A percentile compares a stretch with the other conserved stretches of the same genome.
Evolutionary conservation across 2,329 filamentous ascomycete genomes (phyloP).

Genomic region (Hypoxylon sp.): DNA sequence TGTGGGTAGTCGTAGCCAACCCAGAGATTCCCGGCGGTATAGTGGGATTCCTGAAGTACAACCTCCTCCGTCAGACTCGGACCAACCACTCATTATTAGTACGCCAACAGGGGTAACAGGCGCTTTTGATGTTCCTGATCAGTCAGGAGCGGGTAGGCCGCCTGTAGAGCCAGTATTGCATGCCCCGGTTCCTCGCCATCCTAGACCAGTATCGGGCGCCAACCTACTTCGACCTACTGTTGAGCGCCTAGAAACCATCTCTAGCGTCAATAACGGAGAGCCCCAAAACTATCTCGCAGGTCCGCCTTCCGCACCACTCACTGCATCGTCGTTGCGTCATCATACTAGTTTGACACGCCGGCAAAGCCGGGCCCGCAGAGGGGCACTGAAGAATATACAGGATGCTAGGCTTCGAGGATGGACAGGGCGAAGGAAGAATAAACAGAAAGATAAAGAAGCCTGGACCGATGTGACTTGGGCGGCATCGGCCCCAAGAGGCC

Average conservation of each 20-base stretch:
- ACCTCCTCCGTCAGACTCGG: slow-evolving; percentile 55
- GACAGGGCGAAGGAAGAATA: slow-evolving; percentile 60
- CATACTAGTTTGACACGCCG: slow-evolving; percentile 62
- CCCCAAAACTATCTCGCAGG: slow-evolving; percentile 25
- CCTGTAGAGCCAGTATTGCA: slow-evolving; percentile 63
- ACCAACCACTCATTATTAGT: slow-evolving; percentile 73
- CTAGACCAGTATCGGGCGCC: slow-evolving; percentile 57
- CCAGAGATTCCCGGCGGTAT: slow-evolving; percentile 46
- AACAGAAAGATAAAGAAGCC: slow-evolving; percentile 59
- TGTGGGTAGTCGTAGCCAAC: slow-evolving; percentile 54
- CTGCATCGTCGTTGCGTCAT: slow-evolving; percentile 57
- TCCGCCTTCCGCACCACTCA: slow-evolving; percentile 56
- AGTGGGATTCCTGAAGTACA: slow-evolving; percentile 46
- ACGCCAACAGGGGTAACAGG: slow-evolving; percentile 70
- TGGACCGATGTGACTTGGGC: slow-evolving; percentile 68
- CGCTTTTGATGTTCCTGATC: slow-evolving; percentile 64
- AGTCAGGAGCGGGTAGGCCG: slow-evolving; percentile 52
- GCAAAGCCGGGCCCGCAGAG: slow-evolving; percentile 70
- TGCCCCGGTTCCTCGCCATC: slow-evolving; percentile 68
- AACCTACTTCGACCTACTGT: slow-evolving; percentile 62
- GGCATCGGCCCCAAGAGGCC: slow-evolving; percentile 49
- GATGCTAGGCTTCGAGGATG: slow-evolving; percentile 73
- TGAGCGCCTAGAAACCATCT: slow-evolving; percentile 70
- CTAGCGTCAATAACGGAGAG: slow-evolving; percentile 54
- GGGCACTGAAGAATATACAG: slow-evolving; percentile 73